These are phyloP conservation scores for Penicillium flavigenum DNA, from an alignment of 495 filamentous ascomycete genomes.

Conservation along the genomic window DNA sequence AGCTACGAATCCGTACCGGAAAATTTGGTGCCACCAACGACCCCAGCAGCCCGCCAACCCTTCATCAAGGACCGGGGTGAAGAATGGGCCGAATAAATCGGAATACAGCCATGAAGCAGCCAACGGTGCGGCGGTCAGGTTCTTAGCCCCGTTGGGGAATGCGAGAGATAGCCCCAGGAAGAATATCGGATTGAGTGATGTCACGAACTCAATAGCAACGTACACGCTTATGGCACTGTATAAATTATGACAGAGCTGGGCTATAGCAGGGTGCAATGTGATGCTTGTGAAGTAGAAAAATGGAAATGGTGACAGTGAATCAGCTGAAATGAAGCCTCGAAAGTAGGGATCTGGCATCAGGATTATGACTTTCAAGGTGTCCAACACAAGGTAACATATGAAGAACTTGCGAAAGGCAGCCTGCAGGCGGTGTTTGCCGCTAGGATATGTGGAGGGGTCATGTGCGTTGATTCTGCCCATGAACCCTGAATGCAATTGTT, in stretches of 20 bases:
- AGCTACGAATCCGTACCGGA: slow-evolving; percentile 68
- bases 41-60: slow-evolving; percentile 79
- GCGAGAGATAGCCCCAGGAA: slow-evolving; percentile 55
- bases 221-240: slow-evolving; percentile 52
- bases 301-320: slow-evolving; percentile 44
- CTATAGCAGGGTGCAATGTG: slow-evolving; percentile 24
- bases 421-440: slow-evolving; percentile 48
- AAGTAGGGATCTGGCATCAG: slow-evolving; percentile 77
- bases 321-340: slow-evolving; percentile 37
- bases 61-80: slow-evolving; percentile 54
- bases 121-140: slow-evolving; percentile 45
- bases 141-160: slow-evolving; percentile 38
- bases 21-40: slow-evolving; percentile 86
- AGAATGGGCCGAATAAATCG: slow-evolving; percentile 57
- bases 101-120: slow-evolving; percentile 67
- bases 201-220: slow-evolving; percentile 53
- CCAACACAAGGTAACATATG: slow-evolving; percentile 60
- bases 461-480: slow-evolving; percentile 4
- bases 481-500: slow-evolving; percentile 35
- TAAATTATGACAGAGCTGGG: slow-evolving; percentile 50
- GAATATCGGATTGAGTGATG: slow-evolving; percentile 54
- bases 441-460: slow-evolving; percentile 13
- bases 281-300: slow-evolving; percentile 40
- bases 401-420: slow-evolving; percentile 47
- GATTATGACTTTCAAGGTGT: slow-evolving; percentile 60